Percentiles rank a stretch among this genome's conserved stretches.
phyloP scores from a whole-genome alignment of 192 early-diverging fungal species.

The Backusella tarrabulga region DNA sequence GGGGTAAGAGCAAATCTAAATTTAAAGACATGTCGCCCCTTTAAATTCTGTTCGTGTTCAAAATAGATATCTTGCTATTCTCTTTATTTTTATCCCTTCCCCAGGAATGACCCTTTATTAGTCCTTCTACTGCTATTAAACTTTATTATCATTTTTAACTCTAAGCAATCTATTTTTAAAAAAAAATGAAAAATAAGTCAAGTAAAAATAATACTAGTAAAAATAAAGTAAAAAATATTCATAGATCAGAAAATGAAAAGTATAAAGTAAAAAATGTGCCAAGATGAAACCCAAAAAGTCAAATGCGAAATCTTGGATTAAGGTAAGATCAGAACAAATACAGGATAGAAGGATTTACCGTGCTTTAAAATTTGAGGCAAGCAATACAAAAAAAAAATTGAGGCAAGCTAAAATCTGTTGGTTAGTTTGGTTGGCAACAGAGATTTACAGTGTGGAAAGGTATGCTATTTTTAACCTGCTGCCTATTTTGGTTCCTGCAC shows the following conservation, averaged over 20 bases:
- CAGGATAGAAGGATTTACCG: neutral
- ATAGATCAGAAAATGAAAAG: neutral
- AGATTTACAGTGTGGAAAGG: neutral
- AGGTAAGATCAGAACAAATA: neutral
- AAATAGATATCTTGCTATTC: neutral
- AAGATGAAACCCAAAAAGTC: constrained; percentile 1
- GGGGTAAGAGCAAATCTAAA: neutral
- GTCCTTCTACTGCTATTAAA: neutral
- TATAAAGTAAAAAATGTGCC: neutral
- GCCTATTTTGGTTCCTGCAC: neutral
- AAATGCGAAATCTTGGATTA: neutral
- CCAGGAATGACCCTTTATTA: neutral
- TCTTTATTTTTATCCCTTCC: constrained; percentile 2
- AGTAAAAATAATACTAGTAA: neutral
- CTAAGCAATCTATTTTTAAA: neutral
- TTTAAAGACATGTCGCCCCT: neutral
- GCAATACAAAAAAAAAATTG: too few relatives aligned
- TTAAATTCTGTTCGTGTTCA: neutral
- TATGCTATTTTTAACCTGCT: neutral
- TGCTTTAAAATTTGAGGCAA: neutral
- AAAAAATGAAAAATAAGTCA: neutral
- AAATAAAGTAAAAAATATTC: neutral
- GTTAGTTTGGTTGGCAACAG: neutral
- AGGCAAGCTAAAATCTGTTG: neutral
- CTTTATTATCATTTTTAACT: neutral